phyloP scores from a whole-genome alignment of 148 eudicot genomes.

The Salicornia ramosissima region DNA sequence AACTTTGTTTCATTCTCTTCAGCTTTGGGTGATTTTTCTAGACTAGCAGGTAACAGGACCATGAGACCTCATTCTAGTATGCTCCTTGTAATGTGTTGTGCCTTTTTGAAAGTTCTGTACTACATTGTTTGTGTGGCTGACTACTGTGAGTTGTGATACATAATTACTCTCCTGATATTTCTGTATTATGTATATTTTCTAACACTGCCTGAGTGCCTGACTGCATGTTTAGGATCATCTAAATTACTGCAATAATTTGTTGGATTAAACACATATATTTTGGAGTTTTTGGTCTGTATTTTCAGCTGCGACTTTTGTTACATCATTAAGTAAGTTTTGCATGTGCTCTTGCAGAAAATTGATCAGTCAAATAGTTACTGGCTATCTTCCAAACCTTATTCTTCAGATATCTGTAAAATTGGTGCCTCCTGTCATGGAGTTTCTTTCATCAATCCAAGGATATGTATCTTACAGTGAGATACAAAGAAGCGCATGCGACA shows the following conservation, averaged over 20 bases:
- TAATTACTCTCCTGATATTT: background rate
- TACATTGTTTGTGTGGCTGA: background rate
- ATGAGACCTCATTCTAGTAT: background rate
- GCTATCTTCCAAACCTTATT: constrained; percentile 80
- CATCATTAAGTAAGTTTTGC: constrained; percentile 8
- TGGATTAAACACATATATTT: background rate
- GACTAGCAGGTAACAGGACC: no score
- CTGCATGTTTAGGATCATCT: background rate
- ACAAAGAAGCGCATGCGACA: constrained; percentile 69
- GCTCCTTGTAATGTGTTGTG: background rate
- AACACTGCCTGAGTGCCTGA: no score
- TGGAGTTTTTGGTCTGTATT: background rate
- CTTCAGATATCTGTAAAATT: constrained; percentile 49
- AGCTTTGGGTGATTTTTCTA: background rate
- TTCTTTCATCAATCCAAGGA: constrained; percentile 73
- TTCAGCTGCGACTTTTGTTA: constrained; percentile 4
- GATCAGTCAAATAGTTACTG: constrained; percentile 55
- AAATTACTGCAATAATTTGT: background rate
- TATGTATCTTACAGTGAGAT: constrained; percentile 56
- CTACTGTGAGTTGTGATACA: background rate
- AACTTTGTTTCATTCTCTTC: background rate
- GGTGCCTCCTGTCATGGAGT: constrained; percentile 72
- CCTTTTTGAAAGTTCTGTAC: background rate
- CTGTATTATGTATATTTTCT: no score
- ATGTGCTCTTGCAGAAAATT: constrained; percentile 41